Evolutionary conservation across 2,329 filamentous ascomycete species (phyloP).

Genomic region (Colletotrichum coccodes): DNA sequence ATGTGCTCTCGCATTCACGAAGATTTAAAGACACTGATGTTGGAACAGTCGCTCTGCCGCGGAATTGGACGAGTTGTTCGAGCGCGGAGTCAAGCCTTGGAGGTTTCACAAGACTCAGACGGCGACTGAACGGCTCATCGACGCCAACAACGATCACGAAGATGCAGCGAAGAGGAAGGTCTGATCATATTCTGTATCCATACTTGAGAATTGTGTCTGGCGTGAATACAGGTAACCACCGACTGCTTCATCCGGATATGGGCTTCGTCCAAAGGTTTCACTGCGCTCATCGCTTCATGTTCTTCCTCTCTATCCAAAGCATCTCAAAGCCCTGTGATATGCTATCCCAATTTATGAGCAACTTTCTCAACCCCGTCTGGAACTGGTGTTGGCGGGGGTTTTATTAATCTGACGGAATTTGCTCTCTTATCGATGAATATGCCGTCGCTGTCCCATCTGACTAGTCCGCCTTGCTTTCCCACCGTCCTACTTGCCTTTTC

Average conservation of each 20-base stretch:
- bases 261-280: background rate
- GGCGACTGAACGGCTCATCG: constrained; percentile 23
- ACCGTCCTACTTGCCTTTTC: too few relatives aligned
- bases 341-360: too few relatives aligned
- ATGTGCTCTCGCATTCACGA: constrained; percentile 8
- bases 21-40: background rate
- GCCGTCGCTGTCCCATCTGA: too few relatives aligned
- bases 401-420: too few relatives aligned
- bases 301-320: background rate
- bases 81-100: constrained; percentile 40
- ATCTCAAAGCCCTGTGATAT: too few relatives aligned
- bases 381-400: too few relatives aligned
- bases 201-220: background rate
- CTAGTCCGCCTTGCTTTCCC: too few relatives aligned
- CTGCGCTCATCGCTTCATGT: background rate
- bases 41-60: constrained; percentile 32
- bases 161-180: background rate
- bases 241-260: background rate
- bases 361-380: too few relatives aligned
- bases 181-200: background rate
- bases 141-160: background rate
- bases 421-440: too few relatives aligned
- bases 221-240: background rate
- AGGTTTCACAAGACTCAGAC: constrained; percentile 34
- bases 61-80: constrained; percentile 40